These are phyloP conservation scores for Vigna radiata DNA, from an alignment of 306 rosid genomes.

Conservation along the genomic window DNA sequence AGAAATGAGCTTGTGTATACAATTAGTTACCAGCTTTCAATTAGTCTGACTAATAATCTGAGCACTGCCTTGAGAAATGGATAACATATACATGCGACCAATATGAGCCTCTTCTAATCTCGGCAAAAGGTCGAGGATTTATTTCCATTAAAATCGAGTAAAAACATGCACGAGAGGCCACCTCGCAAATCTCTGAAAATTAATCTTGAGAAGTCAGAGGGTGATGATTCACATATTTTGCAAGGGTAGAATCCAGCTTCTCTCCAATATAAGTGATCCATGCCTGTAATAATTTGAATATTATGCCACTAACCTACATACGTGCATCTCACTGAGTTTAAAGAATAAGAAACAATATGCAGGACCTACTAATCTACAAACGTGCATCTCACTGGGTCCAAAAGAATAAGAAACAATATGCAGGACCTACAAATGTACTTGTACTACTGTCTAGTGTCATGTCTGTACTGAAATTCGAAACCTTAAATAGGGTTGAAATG, in stretches of 20 bases:
- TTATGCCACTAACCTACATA: slow-evolving; percentile 21
- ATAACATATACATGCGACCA: slow-evolving; percentile 17
- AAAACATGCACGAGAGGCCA: slow-evolving; percentile 31
- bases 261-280: slow-evolving; percentile 61
- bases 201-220: slow-evolving; percentile 49
- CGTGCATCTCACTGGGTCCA: slow-evolving; percentile 2
- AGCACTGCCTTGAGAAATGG: slow-evolving; percentile 17
- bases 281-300: slow-evolving; percentile 52
- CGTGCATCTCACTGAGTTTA: slow-evolving; percentile 7
- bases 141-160: background rate
- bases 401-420: slow-evolving; percentile 9
- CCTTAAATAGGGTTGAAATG: slow-evolving; percentile 5
- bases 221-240: slow-evolving; percentile 50
- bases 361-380: slow-evolving; percentile 27
- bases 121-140: slow-evolving; percentile 2
- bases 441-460: background rate
- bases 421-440: slow-evolving; percentile 29
- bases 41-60: slow-evolving; percentile 6
- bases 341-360: slow-evolving; percentile 15
- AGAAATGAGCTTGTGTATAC: slow-evolving; percentile 11
- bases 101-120: slow-evolving; percentile 5
- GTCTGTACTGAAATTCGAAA: slow-evolving; percentile 26
- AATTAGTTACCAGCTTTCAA: slow-evolving; percentile 9
- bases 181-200: slow-evolving; percentile 53
- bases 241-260: slow-evolving; percentile 74